Percentiles rank a stretch among this genome's conserved stretches.
Evolutionary conservation across 2,329 filamentous ascomycete genomes (phyloP).

Genomic region (Ophiostoma perfectum): DNA sequence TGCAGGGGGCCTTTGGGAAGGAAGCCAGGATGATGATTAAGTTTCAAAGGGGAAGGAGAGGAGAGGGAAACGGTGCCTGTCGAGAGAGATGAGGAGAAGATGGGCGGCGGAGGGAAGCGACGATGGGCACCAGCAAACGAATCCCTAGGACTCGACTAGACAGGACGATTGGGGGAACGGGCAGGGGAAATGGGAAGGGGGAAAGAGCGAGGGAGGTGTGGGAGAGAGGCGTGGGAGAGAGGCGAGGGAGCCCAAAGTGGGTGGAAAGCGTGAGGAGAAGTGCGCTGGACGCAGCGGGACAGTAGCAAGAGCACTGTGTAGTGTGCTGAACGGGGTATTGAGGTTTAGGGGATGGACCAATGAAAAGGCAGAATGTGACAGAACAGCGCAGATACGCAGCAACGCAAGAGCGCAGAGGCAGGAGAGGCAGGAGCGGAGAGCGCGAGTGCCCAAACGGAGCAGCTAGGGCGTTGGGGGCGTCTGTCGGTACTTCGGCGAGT

Average conservation of each 20-base stretch:
- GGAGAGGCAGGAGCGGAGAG: neutral
- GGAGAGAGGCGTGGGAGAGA: neutral
- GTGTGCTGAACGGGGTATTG: neutral
- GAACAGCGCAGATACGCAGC: neutral
- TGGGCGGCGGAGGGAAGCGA: no score
- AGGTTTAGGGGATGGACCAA: neutral
- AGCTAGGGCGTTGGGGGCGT: no score
- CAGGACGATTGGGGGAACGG: neutral
- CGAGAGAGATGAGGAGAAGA: no score
- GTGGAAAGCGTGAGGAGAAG: slow-evolving; percentile 8
- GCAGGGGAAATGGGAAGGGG: slow-evolving; percentile 1
- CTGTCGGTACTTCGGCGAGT: neutral
- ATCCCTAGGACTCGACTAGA: neutral
- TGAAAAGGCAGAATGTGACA: neutral
- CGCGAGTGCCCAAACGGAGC: no score
- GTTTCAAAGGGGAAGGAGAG: no score
- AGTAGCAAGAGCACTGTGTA: slow-evolving; percentile 1
- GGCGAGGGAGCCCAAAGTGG: slow-evolving; percentile 4
- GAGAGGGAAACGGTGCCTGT: no score
- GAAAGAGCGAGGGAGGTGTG: neutral
- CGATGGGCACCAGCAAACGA: no score
- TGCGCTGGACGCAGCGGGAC: neutral
- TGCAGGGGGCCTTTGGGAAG: no score
- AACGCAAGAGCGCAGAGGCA: neutral
- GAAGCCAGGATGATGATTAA: no score